A percentile compares a stretch with the other conserved stretches of the same genome.
Conservation (phyloP, 106 monocot genomes). For the Apostasia shenzhenica region DNA sequence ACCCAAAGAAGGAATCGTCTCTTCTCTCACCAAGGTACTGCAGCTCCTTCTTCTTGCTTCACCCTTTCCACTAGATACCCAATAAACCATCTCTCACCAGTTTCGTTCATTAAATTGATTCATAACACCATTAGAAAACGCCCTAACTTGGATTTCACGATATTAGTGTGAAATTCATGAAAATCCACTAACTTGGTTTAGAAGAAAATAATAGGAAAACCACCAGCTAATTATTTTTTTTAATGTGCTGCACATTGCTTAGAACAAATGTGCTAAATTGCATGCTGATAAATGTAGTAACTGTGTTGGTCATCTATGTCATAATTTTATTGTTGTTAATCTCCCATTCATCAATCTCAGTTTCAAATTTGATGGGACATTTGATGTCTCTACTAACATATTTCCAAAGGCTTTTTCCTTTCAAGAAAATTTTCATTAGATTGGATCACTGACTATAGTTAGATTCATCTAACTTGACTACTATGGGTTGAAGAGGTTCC, state of each 20-base stretch:
- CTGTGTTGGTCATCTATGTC: background rate
- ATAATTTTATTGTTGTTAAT: background rate
- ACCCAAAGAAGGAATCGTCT: slow-evolving; percentile 61
- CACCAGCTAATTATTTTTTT: too few relatives aligned
- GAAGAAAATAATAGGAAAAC: too few relatives aligned
- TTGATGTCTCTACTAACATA: background rate
- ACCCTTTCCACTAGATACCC: background rate
- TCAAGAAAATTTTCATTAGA: background rate
- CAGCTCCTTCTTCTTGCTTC: background rate
- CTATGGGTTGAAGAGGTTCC: background rate
- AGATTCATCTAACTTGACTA: background rate
- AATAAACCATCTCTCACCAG: background rate
- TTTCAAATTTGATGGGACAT: background rate
- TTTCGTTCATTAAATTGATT: too few relatives aligned
- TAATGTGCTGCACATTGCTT: too few relatives aligned
- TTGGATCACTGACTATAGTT: background rate
- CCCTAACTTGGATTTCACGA: too few relatives aligned
- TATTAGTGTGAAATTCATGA: too few relatives aligned
- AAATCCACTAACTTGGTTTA: too few relatives aligned
- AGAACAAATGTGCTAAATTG: background rate
- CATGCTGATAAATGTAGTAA: background rate
- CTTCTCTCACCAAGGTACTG: slow-evolving; percentile 57
- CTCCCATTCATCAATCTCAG: background rate
- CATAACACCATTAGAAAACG: too few relatives aligned
- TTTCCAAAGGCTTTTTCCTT: background rate